Conservation (phyloP, 257 asterid species). For the Salvia rosmarinus region DNA sequence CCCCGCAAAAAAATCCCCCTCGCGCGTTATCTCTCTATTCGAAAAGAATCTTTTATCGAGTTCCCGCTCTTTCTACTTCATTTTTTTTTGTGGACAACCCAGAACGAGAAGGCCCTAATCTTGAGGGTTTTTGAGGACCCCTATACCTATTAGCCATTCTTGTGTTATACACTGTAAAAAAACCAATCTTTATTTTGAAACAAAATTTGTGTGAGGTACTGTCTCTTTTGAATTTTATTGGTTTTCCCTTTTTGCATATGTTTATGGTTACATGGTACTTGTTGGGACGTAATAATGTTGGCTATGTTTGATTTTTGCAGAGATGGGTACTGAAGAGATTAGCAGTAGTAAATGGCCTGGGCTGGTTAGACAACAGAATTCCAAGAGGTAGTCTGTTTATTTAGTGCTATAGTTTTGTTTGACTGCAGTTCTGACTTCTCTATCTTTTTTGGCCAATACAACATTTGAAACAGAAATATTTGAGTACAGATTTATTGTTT, state of each 20-base stretch:
- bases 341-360: constrained; percentile 47
- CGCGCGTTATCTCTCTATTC: too few relatives aligned
- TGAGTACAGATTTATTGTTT: constrained; percentile 12
- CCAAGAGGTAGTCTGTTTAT: constrained; percentile 61
- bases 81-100: too few relatives aligned
- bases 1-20: too few relatives aligned
- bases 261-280: constrained; percentile 5
- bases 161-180: constrained; percentile 41
- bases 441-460: constrained; percentile 10
- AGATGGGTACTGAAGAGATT: constrained; percentile 68
- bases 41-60: too few relatives aligned
- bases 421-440: background rate
- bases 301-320: constrained; percentile 38
- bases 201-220: constrained; percentile 43
- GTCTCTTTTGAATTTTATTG: constrained; percentile 17
- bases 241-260: constrained; percentile 24
- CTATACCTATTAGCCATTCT: constrained; percentile 41
- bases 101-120: too few relatives aligned
- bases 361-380: constrained; percentile 55
- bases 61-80: too few relatives aligned
- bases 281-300: constrained; percentile 34
- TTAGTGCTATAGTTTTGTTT: constrained; percentile 18
- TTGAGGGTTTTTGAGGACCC: constrained; percentile 23
- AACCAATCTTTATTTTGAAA: constrained; percentile 46
- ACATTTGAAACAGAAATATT: constrained; percentile 13